These are phyloP conservation scores for Cladophialophora yegresii DNA, from an alignment of 2,329 filamentous ascomycete genomes.

Conservation along the genomic window DNA sequence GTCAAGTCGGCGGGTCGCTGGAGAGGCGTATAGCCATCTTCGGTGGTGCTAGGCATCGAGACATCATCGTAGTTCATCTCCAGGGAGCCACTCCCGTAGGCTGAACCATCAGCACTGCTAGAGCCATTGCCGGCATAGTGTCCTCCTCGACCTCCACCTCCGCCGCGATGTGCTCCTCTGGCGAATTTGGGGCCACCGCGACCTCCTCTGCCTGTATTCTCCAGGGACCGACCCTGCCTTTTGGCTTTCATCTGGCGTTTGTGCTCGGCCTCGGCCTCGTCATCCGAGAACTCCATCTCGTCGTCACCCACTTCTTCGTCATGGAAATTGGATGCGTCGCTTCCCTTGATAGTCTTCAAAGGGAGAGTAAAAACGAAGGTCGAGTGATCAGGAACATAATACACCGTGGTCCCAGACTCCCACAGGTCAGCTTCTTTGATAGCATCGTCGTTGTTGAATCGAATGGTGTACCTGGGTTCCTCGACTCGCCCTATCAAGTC, in stretches of 20 bases:
- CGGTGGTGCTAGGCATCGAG: slow-evolving; percentile 46
- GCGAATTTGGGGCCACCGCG: slow-evolving; percentile 39
- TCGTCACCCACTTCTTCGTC: slow-evolving; percentile 87
- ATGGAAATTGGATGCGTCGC: slow-evolving; percentile 90
- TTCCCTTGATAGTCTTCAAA: slow-evolving; percentile 77
- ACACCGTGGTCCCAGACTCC: slow-evolving; percentile 68
- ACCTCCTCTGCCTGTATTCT: slow-evolving; percentile 41
- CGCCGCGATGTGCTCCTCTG: slow-evolving; percentile 27
- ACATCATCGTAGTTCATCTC: slow-evolving; percentile 67
- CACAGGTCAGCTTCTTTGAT: slow-evolving; percentile 61
- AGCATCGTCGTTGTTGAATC: slow-evolving; percentile 69
- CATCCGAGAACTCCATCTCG: slow-evolving; percentile 93
- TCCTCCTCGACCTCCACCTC: slow-evolving; percentile 24
- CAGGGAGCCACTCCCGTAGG: slow-evolving; percentile 40
- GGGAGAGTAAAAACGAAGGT: slow-evolving; percentile 84
- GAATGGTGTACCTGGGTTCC: slow-evolving; percentile 81
- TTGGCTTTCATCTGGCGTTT: slow-evolving; percentile 70
- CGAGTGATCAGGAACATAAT: slow-evolving; percentile 76
- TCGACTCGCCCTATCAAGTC: slow-evolving; percentile 85
- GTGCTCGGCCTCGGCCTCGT: slow-evolving; percentile 86
- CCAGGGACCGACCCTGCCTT: slow-evolving; percentile 57
- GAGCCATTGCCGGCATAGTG: neutral
- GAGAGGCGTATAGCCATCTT: slow-evolving; percentile 66
- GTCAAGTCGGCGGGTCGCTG: slow-evolving; percentile 66
- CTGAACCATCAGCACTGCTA: slow-evolving; percentile 16